Percentiles rank a stretch among this genome's conserved stretches.
phyloP scores from a whole-genome alignment of 164 flowering plant genomes.

The Dillenia turbinata region DNA sequence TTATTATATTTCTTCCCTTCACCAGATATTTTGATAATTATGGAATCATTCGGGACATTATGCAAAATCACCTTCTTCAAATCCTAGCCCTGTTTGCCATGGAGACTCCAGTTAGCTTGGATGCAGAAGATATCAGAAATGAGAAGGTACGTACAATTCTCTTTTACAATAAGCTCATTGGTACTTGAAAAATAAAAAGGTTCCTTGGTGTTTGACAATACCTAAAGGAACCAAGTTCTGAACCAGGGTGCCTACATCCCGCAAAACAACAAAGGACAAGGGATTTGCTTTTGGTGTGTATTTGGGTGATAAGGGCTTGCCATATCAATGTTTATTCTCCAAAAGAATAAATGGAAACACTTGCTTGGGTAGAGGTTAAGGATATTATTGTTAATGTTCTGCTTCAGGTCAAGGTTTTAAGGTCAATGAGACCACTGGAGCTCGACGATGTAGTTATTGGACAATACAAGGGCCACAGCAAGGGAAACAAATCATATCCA shows the following conservation, averaged over 20 bases:
- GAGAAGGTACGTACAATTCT: slow-evolving; percentile 56
- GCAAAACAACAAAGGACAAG: too few relatives aligned
- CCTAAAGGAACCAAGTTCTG: too few relatives aligned
- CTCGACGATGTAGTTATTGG: slow-evolving; percentile 65
- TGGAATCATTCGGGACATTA: slow-evolving; percentile 88
- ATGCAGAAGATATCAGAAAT: slow-evolving; percentile 86
- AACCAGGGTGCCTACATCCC: too few relatives aligned
- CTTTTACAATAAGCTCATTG: too few relatives aligned
- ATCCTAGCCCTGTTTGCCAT: slow-evolving; percentile 83
- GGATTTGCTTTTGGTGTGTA: too few relatives aligned
- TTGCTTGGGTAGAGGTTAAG: too few relatives aligned
- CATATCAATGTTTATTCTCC: too few relatives aligned
- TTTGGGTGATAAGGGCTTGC: too few relatives aligned
- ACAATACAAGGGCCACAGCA: slow-evolving; percentile 66
- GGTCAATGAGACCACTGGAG: slow-evolving; percentile 63
- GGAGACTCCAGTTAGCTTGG: slow-evolving; percentile 94
- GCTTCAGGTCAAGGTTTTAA: slow-evolving; percentile 72
- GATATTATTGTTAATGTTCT: background rate
- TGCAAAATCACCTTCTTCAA: slow-evolving; percentile 92
- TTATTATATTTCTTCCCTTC: slow-evolving; percentile 2
- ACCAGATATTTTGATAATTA: slow-evolving; percentile 71
- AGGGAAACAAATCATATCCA: slow-evolving; percentile 46
- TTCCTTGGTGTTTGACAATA: too few relatives aligned
- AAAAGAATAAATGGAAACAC: too few relatives aligned
- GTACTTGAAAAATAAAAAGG: too few relatives aligned